Conservation (phyloP, 768 basidiomycete genomes). For the Tremella yokohamensis region DNA sequence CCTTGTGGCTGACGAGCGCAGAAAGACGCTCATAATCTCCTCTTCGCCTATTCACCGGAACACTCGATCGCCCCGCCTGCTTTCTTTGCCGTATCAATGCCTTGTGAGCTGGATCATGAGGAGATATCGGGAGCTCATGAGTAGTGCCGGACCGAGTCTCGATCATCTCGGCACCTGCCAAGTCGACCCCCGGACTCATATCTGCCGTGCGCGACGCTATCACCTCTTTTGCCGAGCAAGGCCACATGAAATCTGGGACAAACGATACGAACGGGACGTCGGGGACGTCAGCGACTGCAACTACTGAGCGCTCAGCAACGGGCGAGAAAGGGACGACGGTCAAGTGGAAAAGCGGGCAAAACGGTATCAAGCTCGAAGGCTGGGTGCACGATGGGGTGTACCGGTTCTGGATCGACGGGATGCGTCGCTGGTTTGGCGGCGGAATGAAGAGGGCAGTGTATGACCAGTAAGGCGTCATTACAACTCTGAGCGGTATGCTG, state of each 20-base stretch:
- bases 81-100: constrained; percentile 41
- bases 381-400: constrained; percentile 44
- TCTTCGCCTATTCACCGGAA: constrained; percentile 30
- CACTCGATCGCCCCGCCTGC: constrained; percentile 20
- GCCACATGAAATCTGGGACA: constrained; percentile 11
- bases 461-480: constrained; percentile 18
- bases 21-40: constrained; percentile 37
- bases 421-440: constrained; percentile 35
- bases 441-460: constrained; percentile 23
- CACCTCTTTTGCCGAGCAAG: constrained; percentile 8
- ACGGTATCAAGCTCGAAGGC: constrained; percentile 37
- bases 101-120: constrained; percentile 22
- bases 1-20: constrained; percentile 1
- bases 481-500: not conserved
- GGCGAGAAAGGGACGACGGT: not conserved
- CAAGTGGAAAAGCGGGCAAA: constrained; percentile 20
- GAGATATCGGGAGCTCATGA: constrained; percentile 7
- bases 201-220: constrained; percentile 37
- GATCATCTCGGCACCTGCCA: constrained; percentile 39
- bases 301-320: not conserved
- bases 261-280: constrained; percentile 30
- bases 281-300: constrained; percentile 14
- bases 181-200: constrained; percentile 36
- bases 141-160: constrained; percentile 43
- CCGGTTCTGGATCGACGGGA: constrained; percentile 39